A percentile compares a stretch with the other conserved stretches of the same genome.
Conservation (phyloP, 805 yeast species). For the Candida boidinii region DNA sequence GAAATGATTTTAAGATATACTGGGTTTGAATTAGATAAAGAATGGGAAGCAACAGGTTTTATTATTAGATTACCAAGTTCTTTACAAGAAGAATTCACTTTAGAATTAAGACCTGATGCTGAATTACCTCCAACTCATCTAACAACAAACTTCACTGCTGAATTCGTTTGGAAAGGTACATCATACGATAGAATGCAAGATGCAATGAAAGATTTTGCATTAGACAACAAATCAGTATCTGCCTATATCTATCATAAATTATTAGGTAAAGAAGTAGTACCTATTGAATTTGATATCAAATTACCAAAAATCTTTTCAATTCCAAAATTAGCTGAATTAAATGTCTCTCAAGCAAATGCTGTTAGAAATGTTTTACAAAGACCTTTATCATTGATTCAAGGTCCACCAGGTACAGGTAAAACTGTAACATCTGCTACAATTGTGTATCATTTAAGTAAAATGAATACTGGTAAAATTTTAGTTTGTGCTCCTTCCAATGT, state of each 20-base stretch:
- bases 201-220: constrained; percentile 67
- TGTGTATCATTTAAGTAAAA: constrained; percentile 61
- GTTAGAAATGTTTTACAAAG: constrained; percentile 57
- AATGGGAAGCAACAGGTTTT: constrained; percentile 70
- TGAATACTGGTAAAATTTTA: constrained; percentile 56
- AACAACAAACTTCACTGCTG: constrained; percentile 67
- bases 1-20: constrained; percentile 61
- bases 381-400: constrained; percentile 80
- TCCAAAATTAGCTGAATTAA: constrained; percentile 61
- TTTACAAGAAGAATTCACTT: constrained; percentile 56
- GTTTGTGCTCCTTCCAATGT: constrained; percentile 96
- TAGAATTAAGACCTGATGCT: constrained; percentile 48
- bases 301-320: constrained; percentile 56
- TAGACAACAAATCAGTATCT: constrained; percentile 58
- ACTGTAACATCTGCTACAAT: constrained; percentile 90
- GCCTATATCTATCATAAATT: constrained; percentile 69
- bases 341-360: constrained; percentile 73
- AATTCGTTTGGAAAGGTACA: constrained; percentile 84
- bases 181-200: constrained; percentile 78
- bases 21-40: constrained; percentile 40
- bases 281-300: constrained; percentile 50
- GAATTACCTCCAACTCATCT: constrained; percentile 49
- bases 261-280: constrained; percentile 70
- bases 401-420: constrained; percentile 97
- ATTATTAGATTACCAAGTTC: constrained; percentile 66